Evolutionary conservation across 139 green algal genomes (phyloP), one percentile per base, ranked within the genome.

Genomic region (Volvox reticuliferus): DNA sequence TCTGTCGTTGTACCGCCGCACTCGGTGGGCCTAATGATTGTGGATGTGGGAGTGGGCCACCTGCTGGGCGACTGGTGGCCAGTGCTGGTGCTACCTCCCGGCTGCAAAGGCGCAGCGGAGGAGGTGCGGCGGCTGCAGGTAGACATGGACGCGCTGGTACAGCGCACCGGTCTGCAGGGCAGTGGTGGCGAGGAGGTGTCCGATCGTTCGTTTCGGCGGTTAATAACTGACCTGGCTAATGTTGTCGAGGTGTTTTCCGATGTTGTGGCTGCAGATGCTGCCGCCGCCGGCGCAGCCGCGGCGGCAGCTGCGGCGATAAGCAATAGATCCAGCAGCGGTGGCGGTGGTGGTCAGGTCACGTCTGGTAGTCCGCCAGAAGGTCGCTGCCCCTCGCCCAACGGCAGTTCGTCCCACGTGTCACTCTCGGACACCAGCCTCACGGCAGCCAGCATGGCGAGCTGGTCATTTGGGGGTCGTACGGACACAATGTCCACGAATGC

Each of bases 41-140:
- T 89, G 83, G 83, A 89, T 36, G 83, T 80, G 67, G 83, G 67
- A 26, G 83, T 89, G 65, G 83, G 83, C 22, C 83, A 89, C 83
- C 83, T 89, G 67, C 83, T 89, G 67, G 83, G 83, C 1, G 83
- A 78, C 68, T 67, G 67, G 36, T 89, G 83, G 83, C 83, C 83
- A 35, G 67, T 89, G 67, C 83, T 89, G 83, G 83, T 89, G 83
- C 83, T 89, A 65, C 83, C 83, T 12, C 35, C 20, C 5, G 67
- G 83, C 26, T 22, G 13, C 3, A 20, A 79, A 30, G 62, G 63
- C 22, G 83, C 83, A 35, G 67, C 67, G 67, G 68, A 37, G 67
- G 83, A 89, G 83, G 30, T 89, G 83, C 67, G 36, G 33, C 33
- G 24, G 35, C 67, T 89, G 67, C 30, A 35, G 37, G 36, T 13